These are phyloP conservation scores for Akanthomyces uredinophilus DNA, from an alignment of 2,329 filamentous ascomycete species.

Conservation along the genomic window DNA sequence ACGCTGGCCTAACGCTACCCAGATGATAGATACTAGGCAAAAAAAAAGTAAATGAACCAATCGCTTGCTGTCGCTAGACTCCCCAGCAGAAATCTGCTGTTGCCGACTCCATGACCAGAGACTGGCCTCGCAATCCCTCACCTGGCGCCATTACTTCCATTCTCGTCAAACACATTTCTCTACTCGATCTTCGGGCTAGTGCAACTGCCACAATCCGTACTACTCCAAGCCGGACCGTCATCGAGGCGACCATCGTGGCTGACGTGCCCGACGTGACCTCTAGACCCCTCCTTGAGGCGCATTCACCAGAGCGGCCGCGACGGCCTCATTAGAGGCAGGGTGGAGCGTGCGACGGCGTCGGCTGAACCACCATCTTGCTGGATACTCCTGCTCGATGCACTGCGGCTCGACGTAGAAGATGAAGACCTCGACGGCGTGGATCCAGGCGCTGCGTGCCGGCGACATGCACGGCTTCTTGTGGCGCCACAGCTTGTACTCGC, in stretches of 20 bases:
- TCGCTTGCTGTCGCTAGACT: not conserved
- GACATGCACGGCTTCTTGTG: slow-evolving; percentile 29
- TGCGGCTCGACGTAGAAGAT: slow-evolving; percentile 40
- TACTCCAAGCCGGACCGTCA: too few relatives aligned
- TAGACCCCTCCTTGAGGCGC: too few relatives aligned
- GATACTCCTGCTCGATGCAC: slow-evolving; percentile 34
- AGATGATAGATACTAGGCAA: not conserved
- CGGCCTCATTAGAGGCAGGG: too few relatives aligned
- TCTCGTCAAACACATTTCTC: not conserved
- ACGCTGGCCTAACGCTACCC: not conserved
- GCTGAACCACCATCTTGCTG: slow-evolving; percentile 26
- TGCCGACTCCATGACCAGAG: not conserved
- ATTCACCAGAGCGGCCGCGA: too few relatives aligned
- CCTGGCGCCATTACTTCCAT: not conserved
- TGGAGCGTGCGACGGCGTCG: not conserved
- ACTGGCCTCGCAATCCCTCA: not conserved
- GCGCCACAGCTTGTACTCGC: slow-evolving; percentile 34
- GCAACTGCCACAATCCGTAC: too few relatives aligned
- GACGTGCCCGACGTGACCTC: not conserved
- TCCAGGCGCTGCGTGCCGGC: slow-evolving; percentile 21
- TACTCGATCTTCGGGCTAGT: too few relatives aligned
- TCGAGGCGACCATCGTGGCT: not conserved
- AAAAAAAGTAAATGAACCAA: not conserved
- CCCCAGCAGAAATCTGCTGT: not conserved
- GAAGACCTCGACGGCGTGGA: slow-evolving; percentile 26